Evolutionary conservation across 345 rosid genomes (phyloP).

Genomic region (Kandelia obovata): DNA sequence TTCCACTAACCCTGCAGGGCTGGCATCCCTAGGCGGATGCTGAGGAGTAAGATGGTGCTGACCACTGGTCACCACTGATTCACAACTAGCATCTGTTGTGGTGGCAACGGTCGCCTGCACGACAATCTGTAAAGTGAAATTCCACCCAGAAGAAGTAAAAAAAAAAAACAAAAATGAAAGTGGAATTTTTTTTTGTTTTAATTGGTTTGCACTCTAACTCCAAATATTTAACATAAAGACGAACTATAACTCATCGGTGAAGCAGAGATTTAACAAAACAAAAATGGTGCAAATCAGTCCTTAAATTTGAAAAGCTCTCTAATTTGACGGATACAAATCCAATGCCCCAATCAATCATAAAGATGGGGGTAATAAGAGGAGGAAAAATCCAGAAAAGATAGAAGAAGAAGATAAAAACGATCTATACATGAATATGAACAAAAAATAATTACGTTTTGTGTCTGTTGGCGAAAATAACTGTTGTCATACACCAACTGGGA

Average conservation of each 20-base stretch:
- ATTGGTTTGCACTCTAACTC: no score
- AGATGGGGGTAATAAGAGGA: no score
- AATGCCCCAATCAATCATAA: no score
- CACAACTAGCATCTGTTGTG: slow-evolving; percentile 95
- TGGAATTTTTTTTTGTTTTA: no score
- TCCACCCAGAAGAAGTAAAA: neutral
- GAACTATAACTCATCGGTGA: no score
- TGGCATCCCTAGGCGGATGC: slow-evolving; percentile 98
- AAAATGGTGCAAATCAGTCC: no score
- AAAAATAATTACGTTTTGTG: slow-evolving; percentile 56
- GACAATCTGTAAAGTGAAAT: slow-evolving; percentile 12
- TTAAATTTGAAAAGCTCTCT: neutral
- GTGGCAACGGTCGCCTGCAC: slow-evolving; percentile 77
- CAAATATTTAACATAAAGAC: no score
- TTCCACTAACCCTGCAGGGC: slow-evolving; percentile 97
- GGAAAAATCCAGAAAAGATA: no score
- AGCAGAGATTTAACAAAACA: no score
- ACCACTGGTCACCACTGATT: slow-evolving; percentile 97
- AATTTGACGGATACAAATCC: neutral
- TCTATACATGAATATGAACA: neutral
- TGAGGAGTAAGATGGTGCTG: slow-evolving; percentile 92
- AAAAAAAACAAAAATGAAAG: neutral
- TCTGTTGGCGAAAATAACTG: slow-evolving; percentile 92
- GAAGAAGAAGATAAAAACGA: no score
- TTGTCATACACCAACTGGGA: slow-evolving; percentile 94